Base-by-base conservation (phyloP, 306 rosid genomes). In the Alnus rubra region DNA sequence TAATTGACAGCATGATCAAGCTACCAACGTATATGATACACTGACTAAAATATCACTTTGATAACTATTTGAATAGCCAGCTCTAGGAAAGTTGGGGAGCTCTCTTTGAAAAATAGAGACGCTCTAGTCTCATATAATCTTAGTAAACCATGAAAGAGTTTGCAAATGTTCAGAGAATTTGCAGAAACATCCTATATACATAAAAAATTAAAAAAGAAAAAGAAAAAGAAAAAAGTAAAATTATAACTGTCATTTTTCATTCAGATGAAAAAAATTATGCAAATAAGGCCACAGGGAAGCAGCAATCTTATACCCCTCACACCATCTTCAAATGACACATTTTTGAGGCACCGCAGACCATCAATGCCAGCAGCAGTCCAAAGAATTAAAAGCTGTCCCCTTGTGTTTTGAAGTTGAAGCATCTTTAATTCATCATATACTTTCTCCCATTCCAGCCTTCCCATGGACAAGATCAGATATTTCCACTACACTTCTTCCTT, bases 291-390 rank as follows among this genome's bases (percentile, higher is more conserved):
- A 79, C 58, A 74, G 59, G 80, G 78, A 88, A 86, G 76, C 82
- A 80, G 84, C 81, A 78, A 76, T 84, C 83, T 84, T 88, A 81
- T 83, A 88, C 87, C 89, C 86, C 85, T 86, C 80, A 60, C 82
- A 80, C 80, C 56, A 51, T 82, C 78, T 74, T 82, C 73, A 84
- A 83, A 84, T 67, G 85, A 82, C 84, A 85, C 76, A 84, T 76
- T 75, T 76, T 63, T 45, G 85, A 87, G 83, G 87, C 80, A 88
- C 80, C 86, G 85, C 60, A 79, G 84, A 86, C 91, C 92, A 85
- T 60, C 89, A 85, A 69, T 86, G 84, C 85, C 88, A 84, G 88
- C 87, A 82, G 89, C 86, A 73, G 79, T 74, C 79, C 78, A 77
- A 78, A 74, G 82, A 78, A 82, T 74, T 82, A 81, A 67, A 85